phyloP scores from a whole-genome alignment of 2,329 filamentous ascomycete species.

The Elsinoe fawcettii region DNA sequence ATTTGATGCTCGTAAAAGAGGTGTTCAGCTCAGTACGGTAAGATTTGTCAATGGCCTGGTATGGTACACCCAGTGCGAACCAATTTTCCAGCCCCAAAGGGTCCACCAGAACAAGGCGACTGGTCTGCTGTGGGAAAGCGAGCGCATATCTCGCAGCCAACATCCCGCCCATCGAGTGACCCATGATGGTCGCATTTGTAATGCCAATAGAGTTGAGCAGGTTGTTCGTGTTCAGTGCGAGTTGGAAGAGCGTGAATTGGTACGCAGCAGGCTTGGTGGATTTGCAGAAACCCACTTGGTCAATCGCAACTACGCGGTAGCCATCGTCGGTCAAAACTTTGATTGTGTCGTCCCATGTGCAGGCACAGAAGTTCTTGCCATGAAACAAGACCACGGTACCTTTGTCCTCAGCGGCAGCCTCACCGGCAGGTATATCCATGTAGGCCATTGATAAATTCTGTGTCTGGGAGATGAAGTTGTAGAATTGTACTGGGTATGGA shows the following conservation, averaged over 20 bases:
- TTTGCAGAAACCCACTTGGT: slow-evolving; percentile 3
- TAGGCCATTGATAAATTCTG: slow-evolving; percentile 5
- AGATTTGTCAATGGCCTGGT: slow-evolving; percentile 11
- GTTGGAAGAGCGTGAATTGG: slow-evolving; percentile 3
- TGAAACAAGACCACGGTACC: slow-evolving; percentile 1
- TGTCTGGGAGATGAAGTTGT: slow-evolving; percentile 1
- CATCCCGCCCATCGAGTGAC: slow-evolving; percentile 5
- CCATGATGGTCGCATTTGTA: neutral
- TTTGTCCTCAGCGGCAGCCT: neutral
- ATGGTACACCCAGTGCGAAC: slow-evolving; percentile 1
- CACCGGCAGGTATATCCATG: neutral
- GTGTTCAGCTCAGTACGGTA: slow-evolving; percentile 14
- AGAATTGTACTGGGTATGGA: neutral
- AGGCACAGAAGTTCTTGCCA: slow-evolving; percentile 6
- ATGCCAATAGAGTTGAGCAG: neutral
- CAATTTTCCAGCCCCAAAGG: neutral
- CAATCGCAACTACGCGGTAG: slow-evolving; percentile 2
- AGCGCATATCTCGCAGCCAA: neutral
- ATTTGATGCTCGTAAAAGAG: slow-evolving; percentile 16
- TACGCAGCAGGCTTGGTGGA: neutral
- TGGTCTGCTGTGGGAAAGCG: neutral
- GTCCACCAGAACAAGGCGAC: neutral
- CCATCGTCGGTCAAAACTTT: neutral
- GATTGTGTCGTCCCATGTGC: slow-evolving; percentile 4
- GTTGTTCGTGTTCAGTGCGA: neutral